Percentiles rank a stretch among this genome's conserved stretches.
Conservation (phyloP, 371 early-diverging fungal genomes). For the Funneliformis caledonium region DNA sequence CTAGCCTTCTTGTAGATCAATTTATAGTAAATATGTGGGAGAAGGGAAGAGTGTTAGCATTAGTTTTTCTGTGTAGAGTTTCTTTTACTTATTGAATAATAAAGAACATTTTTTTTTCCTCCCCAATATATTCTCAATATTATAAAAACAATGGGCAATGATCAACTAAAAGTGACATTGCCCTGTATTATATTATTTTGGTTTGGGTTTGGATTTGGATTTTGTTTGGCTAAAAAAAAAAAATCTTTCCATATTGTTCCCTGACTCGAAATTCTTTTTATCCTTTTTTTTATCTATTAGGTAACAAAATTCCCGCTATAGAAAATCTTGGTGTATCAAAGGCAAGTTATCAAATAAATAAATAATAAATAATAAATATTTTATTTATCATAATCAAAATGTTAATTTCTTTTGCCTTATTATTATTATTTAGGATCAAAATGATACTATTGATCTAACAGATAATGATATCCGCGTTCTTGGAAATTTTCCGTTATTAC, state of each 20-base stretch:
- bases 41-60: not conserved
- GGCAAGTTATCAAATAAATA: constrained; percentile 51
- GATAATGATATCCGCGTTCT: constrained; percentile 88
- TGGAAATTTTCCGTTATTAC: constrained; percentile 87
- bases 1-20: not conserved
- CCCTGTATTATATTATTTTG: not conserved
- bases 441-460: constrained; percentile 92
- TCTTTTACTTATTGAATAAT: not conserved
- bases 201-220: not conserved
- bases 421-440: constrained; percentile 66
- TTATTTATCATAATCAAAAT: not conserved
- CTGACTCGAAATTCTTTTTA: constrained; percentile 19
- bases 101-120: not conserved
- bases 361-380: not conserved
- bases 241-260: not conserved
- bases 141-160: not conserved
- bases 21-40: not conserved
- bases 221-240: not conserved
- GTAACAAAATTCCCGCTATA: constrained; percentile 84
- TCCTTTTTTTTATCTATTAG: constrained; percentile 47
- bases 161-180: constrained; percentile 9
- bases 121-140: not conserved
- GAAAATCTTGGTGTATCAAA: constrained; percentile 95
- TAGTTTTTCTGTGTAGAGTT: not conserved
- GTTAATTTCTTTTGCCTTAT: not conserved